Conservation (phyloP, 331 rosid species). For the Malus hybrid region DNA sequence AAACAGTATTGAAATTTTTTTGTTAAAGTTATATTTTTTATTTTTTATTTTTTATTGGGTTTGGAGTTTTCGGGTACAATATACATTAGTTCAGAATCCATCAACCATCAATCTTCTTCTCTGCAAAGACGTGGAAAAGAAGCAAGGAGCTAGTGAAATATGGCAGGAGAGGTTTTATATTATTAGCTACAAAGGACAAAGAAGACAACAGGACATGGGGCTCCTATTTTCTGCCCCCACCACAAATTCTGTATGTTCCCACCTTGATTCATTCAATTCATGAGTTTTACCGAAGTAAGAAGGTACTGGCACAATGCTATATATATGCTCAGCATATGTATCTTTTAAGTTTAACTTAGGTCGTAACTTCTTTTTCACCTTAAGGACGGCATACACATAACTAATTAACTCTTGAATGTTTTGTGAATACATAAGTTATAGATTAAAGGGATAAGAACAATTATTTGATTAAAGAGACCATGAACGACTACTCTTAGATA, state of each 20-base stretch:
- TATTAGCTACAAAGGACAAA: constrained; percentile 29
- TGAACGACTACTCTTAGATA: neutral
- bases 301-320: neutral
- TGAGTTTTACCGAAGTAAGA: neutral
- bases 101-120: constrained; percentile 9
- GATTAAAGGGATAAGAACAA: neutral
- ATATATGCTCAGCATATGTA: neutral
- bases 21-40: too few relatives aligned
- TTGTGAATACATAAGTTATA: neutral
- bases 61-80: neutral
- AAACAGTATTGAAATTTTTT: too few relatives aligned
- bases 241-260: constrained; percentile 1
- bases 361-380: neutral
- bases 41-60: neutral
- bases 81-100: neutral
- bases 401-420: neutral
- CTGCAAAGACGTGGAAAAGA: constrained; percentile 44
- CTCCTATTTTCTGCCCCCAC: constrained; percentile 16
- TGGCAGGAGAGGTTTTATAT: neutral
- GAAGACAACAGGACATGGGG: constrained; percentile 19
- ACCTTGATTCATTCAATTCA: neutral
- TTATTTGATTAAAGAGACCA: neutral
- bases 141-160: constrained; percentile 43
- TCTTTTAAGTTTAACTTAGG: neutral
- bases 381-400: neutral